A percentile compares a stretch with the other conserved stretches of the same genome.
Evolutionary conservation across 192 early-diverging fungal species (phyloP).

Genomic region (Dispira simplex): DNA sequence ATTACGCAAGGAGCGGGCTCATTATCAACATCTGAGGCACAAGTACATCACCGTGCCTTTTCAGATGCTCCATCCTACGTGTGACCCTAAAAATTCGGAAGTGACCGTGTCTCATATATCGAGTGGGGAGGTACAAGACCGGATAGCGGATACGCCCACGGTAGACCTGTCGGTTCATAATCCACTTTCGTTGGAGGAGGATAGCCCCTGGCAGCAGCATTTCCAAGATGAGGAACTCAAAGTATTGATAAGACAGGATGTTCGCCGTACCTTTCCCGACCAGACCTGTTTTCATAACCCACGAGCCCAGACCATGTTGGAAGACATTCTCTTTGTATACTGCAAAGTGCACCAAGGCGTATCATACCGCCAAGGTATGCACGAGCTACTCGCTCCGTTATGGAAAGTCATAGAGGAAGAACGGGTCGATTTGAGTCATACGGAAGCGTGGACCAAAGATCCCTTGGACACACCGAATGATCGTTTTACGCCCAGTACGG

Average conservation of each 20-base stretch:
- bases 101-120: too few species aligned
- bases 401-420: conserved; percentile 65
- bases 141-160: conserved; percentile 24
- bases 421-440: conserved; percentile 20
- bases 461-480: too few species aligned
- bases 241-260: conserved; percentile 78
- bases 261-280: conserved; percentile 88
- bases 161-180: conserved; percentile 62
- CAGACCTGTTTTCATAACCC: conserved; percentile 55
- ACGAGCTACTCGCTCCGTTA: conserved; percentile 80
- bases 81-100: not conserved
- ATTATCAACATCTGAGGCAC: conserved; percentile 45
- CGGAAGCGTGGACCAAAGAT: too few species aligned
- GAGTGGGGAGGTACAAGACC: conserved; percentile 9
- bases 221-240: conserved; percentile 76
- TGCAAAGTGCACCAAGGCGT: conserved; percentile 75
- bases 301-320: conserved; percentile 47
- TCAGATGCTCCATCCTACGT: not conserved
- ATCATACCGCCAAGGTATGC: conserved; percentile 98
- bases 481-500: not conserved
- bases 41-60: conserved; percentile 49
- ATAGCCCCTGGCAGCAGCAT: conserved; percentile 89
- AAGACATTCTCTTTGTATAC: conserved; percentile 80
- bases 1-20: conserved; percentile 43
- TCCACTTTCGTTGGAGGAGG: conserved; percentile 71